These are phyloP conservation scores for Proliferodiscus dingleyae DNA, from an alignment of 2,329 filamentous ascomycete species.

Conservation along the genomic window DNA sequence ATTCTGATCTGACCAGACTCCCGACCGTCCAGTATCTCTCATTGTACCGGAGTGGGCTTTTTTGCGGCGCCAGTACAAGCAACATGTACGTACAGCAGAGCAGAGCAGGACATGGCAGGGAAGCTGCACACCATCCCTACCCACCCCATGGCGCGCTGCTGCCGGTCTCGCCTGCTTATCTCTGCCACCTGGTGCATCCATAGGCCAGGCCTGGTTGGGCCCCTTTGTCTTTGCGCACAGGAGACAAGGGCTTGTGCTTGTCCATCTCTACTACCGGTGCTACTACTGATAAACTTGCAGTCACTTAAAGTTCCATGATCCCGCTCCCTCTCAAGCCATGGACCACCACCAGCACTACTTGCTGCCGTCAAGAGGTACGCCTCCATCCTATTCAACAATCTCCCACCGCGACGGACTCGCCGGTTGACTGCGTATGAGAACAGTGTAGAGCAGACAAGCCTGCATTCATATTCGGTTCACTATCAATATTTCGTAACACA, in stretches of 20 bases:
- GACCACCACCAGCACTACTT: slow-evolving; percentile 13
- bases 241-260: slow-evolving; percentile 4
- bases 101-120: too few relatives aligned
- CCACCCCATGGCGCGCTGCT: background rate
- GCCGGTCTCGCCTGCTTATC: slow-evolving; percentile 5
- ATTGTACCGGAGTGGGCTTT: too few relatives aligned
- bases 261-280: background rate
- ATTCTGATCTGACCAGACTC: too few relatives aligned
- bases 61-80: background rate
- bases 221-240: slow-evolving; percentile 9
- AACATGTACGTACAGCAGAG: background rate
- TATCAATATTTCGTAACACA: background rate
- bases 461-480: background rate
- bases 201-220: background rate
- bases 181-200: slow-evolving; percentile 1
- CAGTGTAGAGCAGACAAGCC: background rate
- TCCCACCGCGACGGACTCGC: background rate
- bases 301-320: slow-evolving; percentile 8
- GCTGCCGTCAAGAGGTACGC: slow-evolving; percentile 2
- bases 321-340: slow-evolving; percentile 4
- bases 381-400: background rate
- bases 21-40: too few relatives aligned
- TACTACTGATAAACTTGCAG: slow-evolving; percentile 12
- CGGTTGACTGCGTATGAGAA: background rate
- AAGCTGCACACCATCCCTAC: too few relatives aligned